Conservation (phyloP, 768 basidiomycete species). For the Podaxis pistillaris region DNA sequence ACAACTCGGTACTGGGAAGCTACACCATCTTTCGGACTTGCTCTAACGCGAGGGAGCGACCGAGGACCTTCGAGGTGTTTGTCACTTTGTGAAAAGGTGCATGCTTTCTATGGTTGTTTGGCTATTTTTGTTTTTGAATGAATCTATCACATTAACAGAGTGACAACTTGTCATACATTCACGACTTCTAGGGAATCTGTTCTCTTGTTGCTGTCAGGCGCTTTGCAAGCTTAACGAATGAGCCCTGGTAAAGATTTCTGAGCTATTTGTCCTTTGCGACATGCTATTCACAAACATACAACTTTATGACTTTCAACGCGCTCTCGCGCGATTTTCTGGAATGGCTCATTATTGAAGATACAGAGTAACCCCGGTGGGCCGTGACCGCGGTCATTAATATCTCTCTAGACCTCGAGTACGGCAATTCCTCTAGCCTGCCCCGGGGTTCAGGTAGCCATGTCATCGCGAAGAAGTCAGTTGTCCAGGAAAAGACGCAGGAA, state of each 20-base stretch:
- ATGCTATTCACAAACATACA: constrained; percentile 97
- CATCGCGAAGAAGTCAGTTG: constrained; percentile 45
- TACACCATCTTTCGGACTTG: constrained; percentile 92
- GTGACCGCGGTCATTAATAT: constrained; percentile 94
- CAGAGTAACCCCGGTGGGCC: constrained; percentile 87
- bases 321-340: constrained; percentile 82
- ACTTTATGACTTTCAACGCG: constrained; percentile 85
- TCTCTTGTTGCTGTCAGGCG: constrained; percentile 80
- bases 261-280: constrained; percentile 91
- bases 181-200: constrained; percentile 86
- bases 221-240: constrained; percentile 69
- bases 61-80: constrained; percentile 81
- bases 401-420: constrained; percentile 83
- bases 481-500: constrained; percentile 55
- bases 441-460: constrained; percentile 44
- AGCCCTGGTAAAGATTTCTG: constrained; percentile 67
- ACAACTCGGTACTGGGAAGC: constrained; percentile 89
- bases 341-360: constrained; percentile 78
- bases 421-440: constrained; percentile 68
- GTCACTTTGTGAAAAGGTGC: constrained; percentile 94
- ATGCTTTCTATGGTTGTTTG: constrained; percentile 22
- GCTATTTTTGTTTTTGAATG: constrained; percentile 9
- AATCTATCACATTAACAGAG: constrained; percentile 42
- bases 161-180: constrained; percentile 88
- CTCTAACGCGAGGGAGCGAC: constrained; percentile 79